These are phyloP conservation scores for Fusarium napiforme DNA, from an alignment of 2,329 filamentous ascomycete genomes.

Conservation along the genomic window DNA sequence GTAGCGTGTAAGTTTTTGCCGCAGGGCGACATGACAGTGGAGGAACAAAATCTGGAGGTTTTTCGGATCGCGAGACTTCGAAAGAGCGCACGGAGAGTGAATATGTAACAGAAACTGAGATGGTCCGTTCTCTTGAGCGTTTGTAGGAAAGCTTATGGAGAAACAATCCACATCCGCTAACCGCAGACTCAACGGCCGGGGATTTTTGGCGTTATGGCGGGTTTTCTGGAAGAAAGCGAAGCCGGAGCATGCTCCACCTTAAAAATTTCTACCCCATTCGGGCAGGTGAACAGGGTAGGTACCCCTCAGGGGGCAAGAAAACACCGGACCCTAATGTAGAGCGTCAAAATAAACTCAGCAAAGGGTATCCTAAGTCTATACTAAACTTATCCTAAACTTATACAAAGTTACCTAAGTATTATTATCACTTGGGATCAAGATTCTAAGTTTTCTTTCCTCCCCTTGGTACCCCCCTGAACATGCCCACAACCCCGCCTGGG, in stretches of 20 bases:
- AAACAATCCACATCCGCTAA: slow-evolving; percentile 16
- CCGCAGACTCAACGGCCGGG: slow-evolving; percentile 11
- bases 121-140: slow-evolving; percentile 10
- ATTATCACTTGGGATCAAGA: too few species aligned
- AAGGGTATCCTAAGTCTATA: too few species aligned
- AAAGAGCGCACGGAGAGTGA: slow-evolving; percentile 11
- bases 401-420: too few species aligned
- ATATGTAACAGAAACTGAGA: slow-evolving; percentile 24
- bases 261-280: slow-evolving; percentile 28
- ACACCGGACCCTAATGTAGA: too few species aligned
- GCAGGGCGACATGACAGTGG: slow-evolving; percentile 15
- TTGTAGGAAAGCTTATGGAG: slow-evolving; percentile 17
- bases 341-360: too few species aligned
- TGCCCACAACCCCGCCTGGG: background rate
- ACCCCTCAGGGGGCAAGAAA: background rate
- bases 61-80: background rate
- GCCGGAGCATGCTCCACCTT: slow-evolving; percentile 22
- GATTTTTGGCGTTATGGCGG: slow-evolving; percentile 34
- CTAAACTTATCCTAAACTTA: too few species aligned
- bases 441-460: too few species aligned
- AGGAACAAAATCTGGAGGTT: background rate
- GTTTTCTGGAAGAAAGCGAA: slow-evolving; percentile 44
- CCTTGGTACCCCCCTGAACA: background rate
- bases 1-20: background rate
- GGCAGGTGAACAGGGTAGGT: slow-evolving; percentile 31